Evolutionary conservation across 2,329 filamentous ascomycete species (phyloP), one percentile per base, ranked within the genome.

Genomic region (Clonostachys chloroleuca): DNA sequence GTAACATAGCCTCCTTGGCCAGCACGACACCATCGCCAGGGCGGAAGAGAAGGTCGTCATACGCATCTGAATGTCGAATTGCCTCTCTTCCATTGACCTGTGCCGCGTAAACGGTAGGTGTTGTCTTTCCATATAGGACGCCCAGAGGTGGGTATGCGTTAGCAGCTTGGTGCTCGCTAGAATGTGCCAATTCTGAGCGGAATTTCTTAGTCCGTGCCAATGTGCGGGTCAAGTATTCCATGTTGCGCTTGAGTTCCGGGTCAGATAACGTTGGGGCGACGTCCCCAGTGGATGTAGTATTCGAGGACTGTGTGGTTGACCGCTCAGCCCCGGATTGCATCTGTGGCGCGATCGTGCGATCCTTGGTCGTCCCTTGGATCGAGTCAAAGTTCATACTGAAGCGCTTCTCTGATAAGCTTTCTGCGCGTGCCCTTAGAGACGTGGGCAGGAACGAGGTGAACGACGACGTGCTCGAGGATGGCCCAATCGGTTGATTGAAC

Each of bases 21-120:
- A 96, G 76, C 47, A 92, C 90, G 0, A 97, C 92, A 0, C 92
- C 92, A 61, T 97, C 92, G 3, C 92, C 91, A 18, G 85, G 86
- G 1, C 87, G 86, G 67, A 96, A 96, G 0, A 89, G 80, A 3
- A 97, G 74, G 56, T 95, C 86, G 54, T 95, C 90, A 62, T 95
- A 96, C 1, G 83, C 85, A 63, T 95, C 89, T 0, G 81, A 72
- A 51, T 83, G 81, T 44, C 83, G 79, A 54, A 96, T 96, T 0
- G 78, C 83, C 46, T 92, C 90, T 5, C 78, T 74, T 3, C 82
- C 81, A 13, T 78, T 70, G 1, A 97, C 89, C 41, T 85, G 83
- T 1, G 89, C 89, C 0, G 86, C 90, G 60, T 84, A 90, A 1
- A 95, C 88, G 0, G 92, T 96, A 0, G 92, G 92, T 1, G 86